phyloP scores from a whole-genome alignment of 2,329 filamentous ascomycete genomes.

The Neoscytalidium dimidiatum region DNA sequence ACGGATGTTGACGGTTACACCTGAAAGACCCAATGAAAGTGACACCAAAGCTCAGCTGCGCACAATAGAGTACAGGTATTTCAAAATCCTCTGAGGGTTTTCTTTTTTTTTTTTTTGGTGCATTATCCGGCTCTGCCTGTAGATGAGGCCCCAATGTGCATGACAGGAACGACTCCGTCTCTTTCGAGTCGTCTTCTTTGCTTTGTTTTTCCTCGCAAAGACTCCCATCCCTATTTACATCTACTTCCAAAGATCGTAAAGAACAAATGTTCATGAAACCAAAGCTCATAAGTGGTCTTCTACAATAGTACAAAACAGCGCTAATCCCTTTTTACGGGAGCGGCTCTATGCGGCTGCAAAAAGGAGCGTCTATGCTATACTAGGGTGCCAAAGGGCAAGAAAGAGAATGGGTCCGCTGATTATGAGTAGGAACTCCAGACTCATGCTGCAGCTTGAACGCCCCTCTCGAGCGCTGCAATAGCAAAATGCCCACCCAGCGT shows the following conservation, averaged over 20 bases:
- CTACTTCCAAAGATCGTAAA: constrained; percentile 4
- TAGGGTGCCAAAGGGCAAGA: too few relatives aligned
- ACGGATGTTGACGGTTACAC: too few relatives aligned
- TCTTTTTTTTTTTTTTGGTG: too few relatives aligned
- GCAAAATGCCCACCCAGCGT: constrained; percentile 48
- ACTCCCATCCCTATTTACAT: background rate
- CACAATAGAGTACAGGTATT: too few relatives aligned
- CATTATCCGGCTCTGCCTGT: background rate
- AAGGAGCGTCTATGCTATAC: background rate
- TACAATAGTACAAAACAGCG: background rate
- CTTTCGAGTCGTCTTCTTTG: background rate
- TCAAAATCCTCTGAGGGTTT: too few relatives aligned
- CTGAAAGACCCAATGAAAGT: too few relatives aligned
- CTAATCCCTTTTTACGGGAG: background rate
- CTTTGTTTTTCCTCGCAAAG: background rate
- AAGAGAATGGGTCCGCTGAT: too few relatives aligned
- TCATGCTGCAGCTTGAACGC: background rate
- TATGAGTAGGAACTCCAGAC: too few relatives aligned
- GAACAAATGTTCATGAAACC: background rate
- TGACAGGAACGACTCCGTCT: background rate
- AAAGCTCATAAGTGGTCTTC: background rate
- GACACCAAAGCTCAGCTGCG: too few relatives aligned
- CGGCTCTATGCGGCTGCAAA: background rate
- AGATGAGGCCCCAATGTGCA: background rate
- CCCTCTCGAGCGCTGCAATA: constrained; percentile 37